Base-by-base conservation (phyloP, 768 basidiomycete genomes). In the Suillus ampliporus region DNA sequence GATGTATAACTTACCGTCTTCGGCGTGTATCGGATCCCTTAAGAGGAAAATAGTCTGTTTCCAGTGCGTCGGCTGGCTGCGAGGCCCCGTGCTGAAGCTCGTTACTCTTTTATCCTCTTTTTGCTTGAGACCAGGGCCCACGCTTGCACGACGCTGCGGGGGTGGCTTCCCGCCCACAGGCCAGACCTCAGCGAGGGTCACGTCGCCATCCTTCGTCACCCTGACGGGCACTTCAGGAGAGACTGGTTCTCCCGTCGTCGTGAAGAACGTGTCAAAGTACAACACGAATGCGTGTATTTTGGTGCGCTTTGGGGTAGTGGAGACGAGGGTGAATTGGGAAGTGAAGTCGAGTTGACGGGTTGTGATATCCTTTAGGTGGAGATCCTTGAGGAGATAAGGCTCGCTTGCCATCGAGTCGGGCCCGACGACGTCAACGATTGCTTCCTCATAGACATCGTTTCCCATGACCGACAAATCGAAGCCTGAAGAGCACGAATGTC, bases 241-340 rank as follows among this genome's bases (percentile, higher is more conserved):
- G 7, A 89, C 77, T 1, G 84, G 84, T 47, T 78, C 78, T 84
- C 89, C 34, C 75, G 80, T 47, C 64, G 79, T 74, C 1, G 87
- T 87, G 82, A 99, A 98, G 82, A 95, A 98, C 0, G 91, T 90
- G 77, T 99, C 97, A 70, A 99, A 99, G 78, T 97, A 97, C 19
- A 95, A 86, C 28, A 97, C 82, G 78, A 99, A 88, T 7, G 92
- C 83, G 71, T 87, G 87, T 47, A 92, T 81, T 71, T 90, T 90
- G 5, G 83, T 85, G 38, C 86, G 83, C 64, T 84, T 84, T 13
- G 81, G 77, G 2, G 83, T 80, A 1, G 84, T 88, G 5, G 89
- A 86, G n/a, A 81, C 74, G 43, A 99, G 84, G 2, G 80, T 82
- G 79, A 98, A 99, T 0, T 89, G 73, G 0, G 92, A 84, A 5